Evolutionary conservation across 2,329 filamentous ascomycete genomes (phyloP).

Genomic region (Colletotrichum sublineola): DNA sequence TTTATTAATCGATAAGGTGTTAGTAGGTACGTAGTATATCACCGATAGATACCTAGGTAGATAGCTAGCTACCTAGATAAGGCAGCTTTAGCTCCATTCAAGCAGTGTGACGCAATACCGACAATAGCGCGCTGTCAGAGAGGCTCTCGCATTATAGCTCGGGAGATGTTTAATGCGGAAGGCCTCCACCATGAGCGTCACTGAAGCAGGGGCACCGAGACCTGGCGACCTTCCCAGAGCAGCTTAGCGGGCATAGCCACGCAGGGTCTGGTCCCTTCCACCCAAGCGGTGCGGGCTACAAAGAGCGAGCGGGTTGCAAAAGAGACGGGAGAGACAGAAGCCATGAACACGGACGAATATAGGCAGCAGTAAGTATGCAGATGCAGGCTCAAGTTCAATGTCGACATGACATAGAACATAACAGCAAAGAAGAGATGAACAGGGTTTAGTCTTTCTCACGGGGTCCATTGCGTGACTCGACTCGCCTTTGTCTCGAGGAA

Average conservation of each 20-base stretch:
- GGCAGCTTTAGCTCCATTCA: not conserved
- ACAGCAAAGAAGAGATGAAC: conserved; percentile 25
- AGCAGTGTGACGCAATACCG: conserved; percentile 39
- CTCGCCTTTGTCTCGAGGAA: conserved; percentile 9
- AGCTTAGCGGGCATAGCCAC: conserved; percentile 39
- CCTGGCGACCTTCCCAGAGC: conserved; percentile 11
- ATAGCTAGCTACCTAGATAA: too few species aligned
- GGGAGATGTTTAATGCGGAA: conserved; percentile 23
- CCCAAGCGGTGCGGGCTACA: conserved; percentile 34
- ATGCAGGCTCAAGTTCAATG: conserved; percentile 23
- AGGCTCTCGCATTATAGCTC: conserved; percentile 27
- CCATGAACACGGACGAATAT: conserved; percentile 14
- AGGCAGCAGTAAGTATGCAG: conserved; percentile 23
- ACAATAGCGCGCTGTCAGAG: conserved; percentile 29
- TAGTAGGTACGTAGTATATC: not conserved
- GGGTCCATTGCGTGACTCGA: conserved; percentile 22
- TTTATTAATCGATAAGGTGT: not conserved
- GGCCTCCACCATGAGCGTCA: conserved; percentile 29
- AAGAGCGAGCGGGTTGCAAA: not conserved
- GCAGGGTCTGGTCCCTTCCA: conserved; percentile 42
- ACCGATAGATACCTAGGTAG: too few species aligned
- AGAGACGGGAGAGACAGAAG: not conserved
- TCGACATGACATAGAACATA: conserved; percentile 9
- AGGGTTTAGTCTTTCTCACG: conserved; percentile 27
- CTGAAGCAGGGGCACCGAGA: conserved; percentile 23